Percentiles rank a stretch among this genome's conserved stretches.
Conservation (phyloP, 495 filamentous ascomycete species). For the Tuber calosporum region DNA sequence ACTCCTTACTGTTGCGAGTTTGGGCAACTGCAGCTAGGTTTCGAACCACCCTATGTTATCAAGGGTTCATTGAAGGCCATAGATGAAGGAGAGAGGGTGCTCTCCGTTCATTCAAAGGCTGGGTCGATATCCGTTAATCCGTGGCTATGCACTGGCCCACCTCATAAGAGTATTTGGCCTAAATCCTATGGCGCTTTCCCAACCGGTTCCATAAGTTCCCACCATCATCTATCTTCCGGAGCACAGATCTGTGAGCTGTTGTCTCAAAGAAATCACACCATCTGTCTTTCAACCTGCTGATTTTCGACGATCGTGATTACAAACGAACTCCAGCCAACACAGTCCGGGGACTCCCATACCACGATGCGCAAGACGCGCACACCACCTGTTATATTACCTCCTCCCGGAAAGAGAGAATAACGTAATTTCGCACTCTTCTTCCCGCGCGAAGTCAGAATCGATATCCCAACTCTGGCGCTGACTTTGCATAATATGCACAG, state of each 20-base stretch:
- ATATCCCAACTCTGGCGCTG: neutral
- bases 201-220: neutral
- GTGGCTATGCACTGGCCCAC: neutral
- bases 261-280: slow-evolving; percentile 2
- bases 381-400: neutral
- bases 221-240: neutral
- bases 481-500: neutral
- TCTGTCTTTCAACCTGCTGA: neutral
- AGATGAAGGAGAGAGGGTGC: neutral
- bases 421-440: neutral
- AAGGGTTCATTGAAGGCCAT: neutral
- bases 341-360: neutral
- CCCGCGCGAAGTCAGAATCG: neutral
- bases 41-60: slow-evolving; percentile 2
- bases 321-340: neutral
- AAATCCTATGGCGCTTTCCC: neutral
- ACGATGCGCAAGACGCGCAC: neutral
- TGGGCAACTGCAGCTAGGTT: neutral
- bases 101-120: neutral
- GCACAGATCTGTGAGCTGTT: neutral
- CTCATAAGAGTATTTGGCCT: neutral
- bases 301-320: neutral
- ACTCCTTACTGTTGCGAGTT: neutral
- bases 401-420: neutral
- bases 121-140: neutral